Evolutionary conservation across 1,284 basidiomycete species (phyloP), one percentile per base, ranked within the genome.

Genomic region (Ceratobasidium papillatum): DNA sequence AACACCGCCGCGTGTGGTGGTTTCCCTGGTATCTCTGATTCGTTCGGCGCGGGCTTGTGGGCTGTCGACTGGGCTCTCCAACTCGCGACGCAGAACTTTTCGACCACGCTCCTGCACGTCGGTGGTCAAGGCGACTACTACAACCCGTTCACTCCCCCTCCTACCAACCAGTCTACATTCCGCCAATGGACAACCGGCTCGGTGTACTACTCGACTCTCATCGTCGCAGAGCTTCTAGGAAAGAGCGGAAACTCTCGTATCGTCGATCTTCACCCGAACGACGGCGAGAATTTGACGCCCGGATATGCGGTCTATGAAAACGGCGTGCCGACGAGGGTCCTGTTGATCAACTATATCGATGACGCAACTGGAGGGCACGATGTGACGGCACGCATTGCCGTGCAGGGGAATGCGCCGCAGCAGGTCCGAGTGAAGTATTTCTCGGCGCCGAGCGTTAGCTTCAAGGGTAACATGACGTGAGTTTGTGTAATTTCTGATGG

Each of bases 31-130:
- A 77, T 86, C 51, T 84, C 83, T 56, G 83, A 86, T 78, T 87
- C 85, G 27, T 94, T 92, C 78, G 90, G 88, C 2, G 88, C 89
- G 0, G 87, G 91, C 1, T 83, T 94, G 27, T 94, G 93, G 93
- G 87, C 83, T 0, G 73, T 90, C 36, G 91, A 92, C 78, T 91
- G 90, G 80, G 85, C 83, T 0, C 82, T 91, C 75, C 85, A 88
- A 79, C 86, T 91, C 86, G 90, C 89, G 11, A 84, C 85, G 77
- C 82, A 81, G 74, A 90, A 90, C 79, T 90, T 91, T 78, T 84
- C 72, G 34, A 41, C 65, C 34, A 76, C 74, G 12, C 59, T 74
- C 17, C 85, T 0, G 84, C 79, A 80, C 68, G 76, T 79, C 41
- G 79, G 78, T 75, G 79, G 79, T 62, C 78, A 79, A 68, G 76